Evolutionary conservation across 345 rosid species (phyloP).

Genomic region (Gossypium sturtianum): DNA sequence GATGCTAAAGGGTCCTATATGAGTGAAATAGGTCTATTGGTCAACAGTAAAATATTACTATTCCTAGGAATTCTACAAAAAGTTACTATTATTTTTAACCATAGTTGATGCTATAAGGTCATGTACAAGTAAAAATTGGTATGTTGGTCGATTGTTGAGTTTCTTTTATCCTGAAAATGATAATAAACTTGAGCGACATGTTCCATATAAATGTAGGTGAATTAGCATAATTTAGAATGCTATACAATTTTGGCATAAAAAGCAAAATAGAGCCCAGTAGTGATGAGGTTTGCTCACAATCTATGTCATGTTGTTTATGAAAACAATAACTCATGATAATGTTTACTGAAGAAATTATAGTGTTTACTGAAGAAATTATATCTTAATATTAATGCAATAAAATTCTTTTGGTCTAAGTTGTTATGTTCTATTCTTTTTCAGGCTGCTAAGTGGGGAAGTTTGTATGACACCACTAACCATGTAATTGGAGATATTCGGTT

Average conservation of each 20-base stretch:
- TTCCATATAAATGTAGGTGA: not conserved
- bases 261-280: not conserved
- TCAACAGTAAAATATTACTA: not conserved
- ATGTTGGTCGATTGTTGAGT: not conserved
- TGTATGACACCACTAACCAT: slow-evolving; percentile 59
- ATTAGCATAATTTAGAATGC: not conserved
- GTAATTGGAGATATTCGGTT: slow-evolving; percentile 78
- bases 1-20: not conserved
- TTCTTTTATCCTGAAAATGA: not conserved
- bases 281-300: not conserved
- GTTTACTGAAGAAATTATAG: not conserved
- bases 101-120: not conserved
- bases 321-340: not conserved
- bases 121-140: not conserved
- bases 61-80: not conserved
- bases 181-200: not conserved
- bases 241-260: not conserved
- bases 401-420: not conserved
- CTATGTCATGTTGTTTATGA: not conserved
- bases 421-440: slow-evolving; percentile 31
- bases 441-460: slow-evolving; percentile 59
- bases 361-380: not conserved
- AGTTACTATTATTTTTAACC: not conserved
- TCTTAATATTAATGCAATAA: not conserved
- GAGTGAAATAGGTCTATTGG: not conserved